phyloP scores from a whole-genome alignment of 2,329 filamentous ascomycete genomes.

The Macrophomina tecta region DNA sequence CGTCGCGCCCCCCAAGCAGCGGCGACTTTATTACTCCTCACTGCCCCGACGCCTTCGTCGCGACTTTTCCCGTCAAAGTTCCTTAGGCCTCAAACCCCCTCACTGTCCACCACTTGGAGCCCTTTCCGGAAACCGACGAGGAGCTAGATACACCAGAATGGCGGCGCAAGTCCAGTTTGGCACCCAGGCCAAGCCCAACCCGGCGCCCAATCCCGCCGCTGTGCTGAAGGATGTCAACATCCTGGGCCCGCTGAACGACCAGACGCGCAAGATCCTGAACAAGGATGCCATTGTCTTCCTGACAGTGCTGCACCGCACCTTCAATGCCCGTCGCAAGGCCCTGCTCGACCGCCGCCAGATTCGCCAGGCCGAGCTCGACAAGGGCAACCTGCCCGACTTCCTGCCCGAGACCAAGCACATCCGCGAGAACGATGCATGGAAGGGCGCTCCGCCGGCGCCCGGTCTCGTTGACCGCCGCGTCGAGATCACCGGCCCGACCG shows the following conservation, averaged over 20 bases:
- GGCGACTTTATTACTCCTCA: slow-evolving; percentile 18
- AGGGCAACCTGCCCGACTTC: slow-evolving; percentile 88
- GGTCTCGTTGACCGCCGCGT: slow-evolving; percentile 92
- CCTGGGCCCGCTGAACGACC: slow-evolving; percentile 77
- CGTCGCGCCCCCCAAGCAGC: slow-evolving; percentile 2
- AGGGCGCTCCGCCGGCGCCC: slow-evolving; percentile 86
- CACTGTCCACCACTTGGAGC: slow-evolving; percentile 2
- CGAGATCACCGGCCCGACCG: slow-evolving; percentile 96
- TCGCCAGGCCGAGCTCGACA: slow-evolving; percentile 92
- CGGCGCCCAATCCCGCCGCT: slow-evolving; percentile 68
- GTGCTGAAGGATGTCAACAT: slow-evolving; percentile 89
- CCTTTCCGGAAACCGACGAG: neutral
- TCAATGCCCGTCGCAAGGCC: slow-evolving; percentile 86
- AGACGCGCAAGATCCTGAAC: slow-evolving; percentile 88
- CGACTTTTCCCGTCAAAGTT: slow-evolving; percentile 17
- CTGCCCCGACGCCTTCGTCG: slow-evolving; percentile 4
- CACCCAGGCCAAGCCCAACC: slow-evolving; percentile 51
- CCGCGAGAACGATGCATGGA: slow-evolving; percentile 93
- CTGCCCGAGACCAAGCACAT: slow-evolving; percentile 94
- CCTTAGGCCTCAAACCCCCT: slow-evolving; percentile 6
- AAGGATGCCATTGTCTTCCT: slow-evolving; percentile 91
- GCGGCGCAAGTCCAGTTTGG: slow-evolving; percentile 26
- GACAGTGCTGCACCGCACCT: slow-evolving; percentile 90
- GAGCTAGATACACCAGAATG: slow-evolving; percentile 16
- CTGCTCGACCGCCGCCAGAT: slow-evolving; percentile 85